Evolutionary conservation across 1,284 basidiomycete genomes (phyloP).

Genomic region (Ceratobasidium sp.): DNA sequence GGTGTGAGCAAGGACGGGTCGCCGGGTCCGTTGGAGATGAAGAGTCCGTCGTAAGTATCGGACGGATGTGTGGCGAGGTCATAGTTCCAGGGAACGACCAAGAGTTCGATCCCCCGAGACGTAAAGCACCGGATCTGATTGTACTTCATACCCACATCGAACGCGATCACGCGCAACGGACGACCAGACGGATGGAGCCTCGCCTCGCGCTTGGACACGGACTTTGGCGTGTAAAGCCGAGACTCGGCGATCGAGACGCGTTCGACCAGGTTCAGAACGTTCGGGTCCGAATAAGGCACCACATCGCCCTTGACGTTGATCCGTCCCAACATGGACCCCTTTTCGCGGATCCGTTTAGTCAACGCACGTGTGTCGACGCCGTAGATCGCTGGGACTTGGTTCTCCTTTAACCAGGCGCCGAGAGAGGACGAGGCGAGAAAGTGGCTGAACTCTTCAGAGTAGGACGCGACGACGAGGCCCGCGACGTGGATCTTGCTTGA

Average conservation of each 20-base stretch:
- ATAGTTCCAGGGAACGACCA: constrained; percentile 98
- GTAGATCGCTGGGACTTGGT: constrained; percentile 93
- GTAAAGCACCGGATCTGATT: constrained; percentile 99
- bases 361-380: constrained; percentile 97
- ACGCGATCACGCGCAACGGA: constrained; percentile 85
- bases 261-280: constrained; percentile 91
- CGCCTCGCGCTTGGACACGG: constrained; percentile 60
- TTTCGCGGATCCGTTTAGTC: constrained; percentile 95
- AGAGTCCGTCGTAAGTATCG: constrained; percentile 93
- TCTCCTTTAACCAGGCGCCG: constrained; percentile 94
- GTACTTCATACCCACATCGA: constrained; percentile 99
- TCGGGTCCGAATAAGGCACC: constrained; percentile 90
- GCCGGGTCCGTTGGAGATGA: constrained; percentile 98
- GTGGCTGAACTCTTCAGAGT: constrained; percentile 95
- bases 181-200: constrained; percentile 83
- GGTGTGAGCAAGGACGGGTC: constrained; percentile 89
- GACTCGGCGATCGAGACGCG: constrained; percentile 83
- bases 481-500: constrained; percentile 94
- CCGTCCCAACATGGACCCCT: constrained; percentile 92
- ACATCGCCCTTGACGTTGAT: constrained; percentile 77
- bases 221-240: constrained; percentile 75
- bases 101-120: constrained; percentile 92
- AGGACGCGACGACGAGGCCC: constrained; percentile 93
- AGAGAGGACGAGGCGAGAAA: constrained; percentile 92
- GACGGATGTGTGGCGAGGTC: constrained; percentile 81